Base-by-base conservation (phyloP, 2,329 filamentous ascomycete species). In the Fusarium subglutinans region DNA sequence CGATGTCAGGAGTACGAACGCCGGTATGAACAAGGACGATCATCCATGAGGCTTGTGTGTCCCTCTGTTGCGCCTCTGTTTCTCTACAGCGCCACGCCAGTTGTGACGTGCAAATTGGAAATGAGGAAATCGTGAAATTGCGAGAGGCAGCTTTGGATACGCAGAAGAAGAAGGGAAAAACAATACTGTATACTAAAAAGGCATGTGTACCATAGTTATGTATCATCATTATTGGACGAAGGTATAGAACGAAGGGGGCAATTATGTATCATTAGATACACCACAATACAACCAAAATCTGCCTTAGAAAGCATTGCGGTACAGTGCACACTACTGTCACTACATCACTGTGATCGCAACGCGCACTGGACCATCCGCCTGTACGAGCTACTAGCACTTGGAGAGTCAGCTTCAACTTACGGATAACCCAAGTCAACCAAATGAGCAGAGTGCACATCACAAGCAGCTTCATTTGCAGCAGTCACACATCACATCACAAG, bases 161-260 rank as follows among this genome's bases (percentile, higher is more conserved):
- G 13, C 8, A 24, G 33, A 40, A 30, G 40, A 9, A 33, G 14
- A 66, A 54, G 45, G 24, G 48, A 54, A 57, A 54, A 30, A 40
- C 43, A 55, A 55, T 59, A 10, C 40, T 70, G 68, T 66, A 70
- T 65, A 56, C 6, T 58, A 51, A 41, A 54, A 41, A 28, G 43
- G 28, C 40, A 65, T 43, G 26, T 73, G 50, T 74, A 74, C 38
- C 41, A 66, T 71, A 28, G 26, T 28, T 47, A 68, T 73, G 70
- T 71, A 73, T 45, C 65, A 69, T 18, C 48, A 69, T 26, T 44
- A 28, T 44, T 63, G 51, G 69, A 59, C 41, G 17, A 51, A 58
- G 30, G 8, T n/a, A 22, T 50, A 43, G 35, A 69, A 63, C 14
- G 20, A 13, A 28, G 14, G 10, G 14, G 47, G 51, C 18, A 37